Evolutionary conservation across 163 green algal species (phyloP).

Genomic region (Scenedesmus sp.): DNA sequence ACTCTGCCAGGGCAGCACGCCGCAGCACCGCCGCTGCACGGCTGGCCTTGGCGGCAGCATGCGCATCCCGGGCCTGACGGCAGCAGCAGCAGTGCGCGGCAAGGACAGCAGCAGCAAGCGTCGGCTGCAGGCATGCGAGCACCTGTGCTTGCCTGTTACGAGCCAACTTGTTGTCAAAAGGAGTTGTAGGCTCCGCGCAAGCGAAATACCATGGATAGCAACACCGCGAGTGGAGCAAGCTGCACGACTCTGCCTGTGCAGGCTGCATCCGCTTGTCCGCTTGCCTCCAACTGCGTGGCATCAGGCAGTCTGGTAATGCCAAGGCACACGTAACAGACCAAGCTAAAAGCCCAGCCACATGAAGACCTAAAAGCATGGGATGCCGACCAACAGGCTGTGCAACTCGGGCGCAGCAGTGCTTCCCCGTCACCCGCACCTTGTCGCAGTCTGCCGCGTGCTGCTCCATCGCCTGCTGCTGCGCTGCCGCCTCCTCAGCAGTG

Average conservation of each 20-base stretch:
- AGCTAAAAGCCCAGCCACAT: too few species aligned
- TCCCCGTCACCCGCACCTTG: neutral
- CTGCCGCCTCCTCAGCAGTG: slow-evolving; percentile 23
- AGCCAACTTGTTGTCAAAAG: too few species aligned
- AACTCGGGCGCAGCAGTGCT: neutral
- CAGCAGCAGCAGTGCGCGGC: neutral
- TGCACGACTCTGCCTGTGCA: neutral
- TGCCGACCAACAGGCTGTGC: neutral
- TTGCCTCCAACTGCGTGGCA: neutral
- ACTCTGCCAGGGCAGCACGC: slow-evolving; percentile 38
- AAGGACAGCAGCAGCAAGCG: neutral
- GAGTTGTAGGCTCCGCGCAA: neutral
- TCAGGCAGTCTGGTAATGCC: too few species aligned
- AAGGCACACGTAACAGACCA: too few species aligned
- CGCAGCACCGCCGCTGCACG: slow-evolving; percentile 42
- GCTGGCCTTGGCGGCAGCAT: slow-evolving; percentile 3
- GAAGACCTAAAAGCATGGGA: too few species aligned
- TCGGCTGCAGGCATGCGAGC: neutral
- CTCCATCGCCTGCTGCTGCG: slow-evolving; percentile 13
- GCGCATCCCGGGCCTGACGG: slow-evolving; percentile 22
- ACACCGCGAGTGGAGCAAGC: neutral
- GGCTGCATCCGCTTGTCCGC: neutral
- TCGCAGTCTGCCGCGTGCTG: slow-evolving; percentile 39
- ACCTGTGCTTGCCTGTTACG: too few species aligned
- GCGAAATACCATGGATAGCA: neutral